Evolutionary conservation across 2,329 filamentous ascomycete species (phyloP).

Genomic region (Hypoxylon sp.): DNA sequence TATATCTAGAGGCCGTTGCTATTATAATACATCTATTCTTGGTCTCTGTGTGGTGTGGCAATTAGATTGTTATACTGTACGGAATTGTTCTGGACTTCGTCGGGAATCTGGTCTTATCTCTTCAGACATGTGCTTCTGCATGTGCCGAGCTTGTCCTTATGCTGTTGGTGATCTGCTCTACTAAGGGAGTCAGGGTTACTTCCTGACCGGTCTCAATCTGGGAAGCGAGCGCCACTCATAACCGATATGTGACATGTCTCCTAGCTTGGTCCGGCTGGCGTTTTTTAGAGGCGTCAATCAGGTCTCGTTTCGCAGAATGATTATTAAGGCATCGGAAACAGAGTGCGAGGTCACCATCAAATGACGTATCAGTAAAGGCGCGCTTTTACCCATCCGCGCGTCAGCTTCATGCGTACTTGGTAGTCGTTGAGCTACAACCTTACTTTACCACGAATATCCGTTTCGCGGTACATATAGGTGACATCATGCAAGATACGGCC

Average conservation of each 20-base stretch:
- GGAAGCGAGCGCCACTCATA: constrained; percentile 14
- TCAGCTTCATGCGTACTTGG: constrained; percentile 17
- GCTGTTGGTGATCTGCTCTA: constrained; percentile 18
- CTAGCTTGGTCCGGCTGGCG: constrained; percentile 13
- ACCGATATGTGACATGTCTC: constrained; percentile 36
- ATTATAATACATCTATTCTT: constrained; percentile 13
- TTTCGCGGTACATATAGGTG: constrained; percentile 23
- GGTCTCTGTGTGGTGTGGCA: constrained; percentile 11
- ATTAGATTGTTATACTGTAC: constrained; percentile 8
- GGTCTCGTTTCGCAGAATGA: constrained; percentile 4
- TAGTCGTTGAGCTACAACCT: constrained; percentile 15
- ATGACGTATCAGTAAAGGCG: constrained; percentile 16
- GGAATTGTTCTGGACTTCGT: constrained; percentile 18
- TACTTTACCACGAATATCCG: constrained; percentile 11
- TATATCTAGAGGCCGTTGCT: constrained; percentile 4
- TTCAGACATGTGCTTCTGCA: constrained; percentile 19
- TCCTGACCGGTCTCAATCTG: constrained; percentile 27
- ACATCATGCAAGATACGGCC: constrained; percentile 33
- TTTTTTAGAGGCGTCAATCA: background rate
- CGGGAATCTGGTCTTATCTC: constrained; percentile 19
- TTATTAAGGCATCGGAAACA: constrained; percentile 2
- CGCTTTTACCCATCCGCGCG: constrained; percentile 10
- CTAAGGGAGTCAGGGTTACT: constrained; percentile 1
- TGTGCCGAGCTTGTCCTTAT: constrained; percentile 17
- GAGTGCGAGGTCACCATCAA: constrained; percentile 4